Evolutionary conservation across 345 rosid species (phyloP).

Genomic region (Rhodamnia rubescens): DNA sequence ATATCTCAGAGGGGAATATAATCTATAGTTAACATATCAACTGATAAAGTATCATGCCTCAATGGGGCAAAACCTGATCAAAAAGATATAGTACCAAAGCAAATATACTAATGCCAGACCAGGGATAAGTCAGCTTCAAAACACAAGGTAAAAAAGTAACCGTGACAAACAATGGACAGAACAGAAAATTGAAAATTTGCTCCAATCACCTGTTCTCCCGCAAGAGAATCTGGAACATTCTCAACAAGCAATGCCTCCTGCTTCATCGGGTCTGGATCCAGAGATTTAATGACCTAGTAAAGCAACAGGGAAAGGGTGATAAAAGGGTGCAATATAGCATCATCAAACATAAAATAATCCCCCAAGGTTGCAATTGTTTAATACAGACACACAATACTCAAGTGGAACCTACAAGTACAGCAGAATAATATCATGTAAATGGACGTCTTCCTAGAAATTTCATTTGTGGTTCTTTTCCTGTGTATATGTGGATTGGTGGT

Average conservation of each 20-base stretch:
- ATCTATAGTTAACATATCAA: neutral
- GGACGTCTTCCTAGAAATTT: neutral
- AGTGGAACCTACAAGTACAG: neutral
- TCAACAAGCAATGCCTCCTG: conserved; percentile 75
- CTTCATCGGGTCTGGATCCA: conserved; percentile 49
- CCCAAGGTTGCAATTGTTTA: neutral
- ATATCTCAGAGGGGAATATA: neutral
- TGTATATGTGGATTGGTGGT: neutral
- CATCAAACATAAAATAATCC: neutral
- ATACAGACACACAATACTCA: neutral
- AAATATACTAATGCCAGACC: neutral
- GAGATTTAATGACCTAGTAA: conserved; percentile 43
- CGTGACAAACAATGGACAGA: neutral
- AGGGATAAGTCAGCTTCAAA: neutral
- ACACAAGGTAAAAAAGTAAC: neutral
- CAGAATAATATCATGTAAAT: neutral
- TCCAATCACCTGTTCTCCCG: conserved; percentile 73
- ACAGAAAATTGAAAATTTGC: neutral
- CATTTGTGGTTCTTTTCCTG: neutral
- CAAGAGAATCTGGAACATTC: conserved; percentile 76
- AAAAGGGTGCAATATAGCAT: neutral
- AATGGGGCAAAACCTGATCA: neutral
- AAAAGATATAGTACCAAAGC: neutral
- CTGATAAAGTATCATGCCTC: neutral
- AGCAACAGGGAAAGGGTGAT: neutral